phyloP scores from a whole-genome alignment of 768 basidiomycete species.

The Auricularia sp. region DNA sequence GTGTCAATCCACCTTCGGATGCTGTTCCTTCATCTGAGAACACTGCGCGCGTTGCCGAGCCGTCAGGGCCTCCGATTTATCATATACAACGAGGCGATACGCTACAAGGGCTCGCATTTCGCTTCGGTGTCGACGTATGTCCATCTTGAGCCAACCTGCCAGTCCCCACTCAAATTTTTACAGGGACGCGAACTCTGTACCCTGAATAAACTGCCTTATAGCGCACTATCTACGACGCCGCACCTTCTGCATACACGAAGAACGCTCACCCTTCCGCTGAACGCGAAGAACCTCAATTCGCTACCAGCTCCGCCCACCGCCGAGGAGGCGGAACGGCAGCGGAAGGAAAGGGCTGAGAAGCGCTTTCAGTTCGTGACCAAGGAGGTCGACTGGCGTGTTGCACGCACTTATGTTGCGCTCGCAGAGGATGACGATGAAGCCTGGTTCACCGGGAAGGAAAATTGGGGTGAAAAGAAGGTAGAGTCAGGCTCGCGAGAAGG shows the following conservation, averaged over 20 bases:
- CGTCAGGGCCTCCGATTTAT: constrained; percentile 28
- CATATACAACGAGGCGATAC: constrained; percentile 49
- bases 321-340: constrained; percentile 13
- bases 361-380: constrained; percentile 55
- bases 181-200: constrained; percentile 52
- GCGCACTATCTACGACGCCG: constrained; percentile 58
- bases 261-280: constrained; percentile 43
- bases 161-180: background rate
- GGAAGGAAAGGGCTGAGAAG: constrained; percentile 43
- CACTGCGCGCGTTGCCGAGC: background rate
- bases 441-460: constrained; percentile 6
- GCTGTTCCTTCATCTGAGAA: constrained; percentile 7
- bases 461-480: constrained; percentile 6
- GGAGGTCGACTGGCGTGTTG: constrained; percentile 57
- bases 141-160: background rate
- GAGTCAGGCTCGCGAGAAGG: constrained; percentile 9
- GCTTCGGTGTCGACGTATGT: constrained; percentile 52
- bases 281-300: constrained; percentile 17
- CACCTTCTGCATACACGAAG: constrained; percentile 63
- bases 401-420: constrained; percentile 59
- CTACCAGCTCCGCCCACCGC: constrained; percentile 14
- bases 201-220: constrained; percentile 55
- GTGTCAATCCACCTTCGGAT: background rate
- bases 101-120: constrained; percentile 52
- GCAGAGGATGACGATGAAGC: constrained; percentile 31